Evolutionary conservation across 768 basidiomycete genomes (phyloP).

Genomic region (Leucosporidium yakuticum): DNA sequence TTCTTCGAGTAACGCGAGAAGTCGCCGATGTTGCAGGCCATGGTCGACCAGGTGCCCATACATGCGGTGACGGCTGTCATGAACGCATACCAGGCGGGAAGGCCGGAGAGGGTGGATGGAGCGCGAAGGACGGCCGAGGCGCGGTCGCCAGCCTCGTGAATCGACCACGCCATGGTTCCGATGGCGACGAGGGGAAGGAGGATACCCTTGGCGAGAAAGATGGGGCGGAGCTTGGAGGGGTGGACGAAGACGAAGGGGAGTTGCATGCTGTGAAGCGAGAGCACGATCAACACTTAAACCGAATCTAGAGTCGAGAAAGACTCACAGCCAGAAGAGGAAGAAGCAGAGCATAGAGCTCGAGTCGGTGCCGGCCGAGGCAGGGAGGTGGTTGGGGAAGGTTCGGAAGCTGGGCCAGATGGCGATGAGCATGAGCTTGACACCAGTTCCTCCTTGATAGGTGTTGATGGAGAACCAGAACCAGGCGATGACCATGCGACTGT

Average conservation of each 20-base stretch:
- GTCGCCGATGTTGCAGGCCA: slow-evolving; percentile 26
- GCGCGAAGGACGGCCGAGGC: background rate
- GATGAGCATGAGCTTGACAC: slow-evolving; percentile 24
- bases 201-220: slow-evolving; percentile 31
- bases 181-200: slow-evolving; percentile 23
- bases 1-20: slow-evolving; percentile 18
- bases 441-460: slow-evolving; percentile 34
- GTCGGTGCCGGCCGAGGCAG: slow-evolving; percentile 36
- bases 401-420: slow-evolving; percentile 37
- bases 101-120: slow-evolving; percentile 7
- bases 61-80: slow-evolving; percentile 27
- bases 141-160: slow-evolving; percentile 11
- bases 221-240: slow-evolving; percentile 32
- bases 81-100: slow-evolving; percentile 22
- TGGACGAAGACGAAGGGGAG: slow-evolving; percentile 33
- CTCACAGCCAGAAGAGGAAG: slow-evolving; percentile 31
- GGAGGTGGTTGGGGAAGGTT: slow-evolving; percentile 37
- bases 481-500: slow-evolving; percentile 5
- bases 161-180: slow-evolving; percentile 13
- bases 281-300: too few relatives aligned
- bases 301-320: too few relatives aligned
- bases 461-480: slow-evolving; percentile 15
- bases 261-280: slow-evolving; percentile 21
- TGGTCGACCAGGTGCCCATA: slow-evolving; percentile 14
- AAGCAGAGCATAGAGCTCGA: slow-evolving; percentile 31